Percentiles rank a stretch among this genome's conserved stretches.
These are phyloP conservation scores for Podila minutissima DNA, from an alignment of 192 early-diverging fungal genomes.

Conservation along the genomic window DNA sequence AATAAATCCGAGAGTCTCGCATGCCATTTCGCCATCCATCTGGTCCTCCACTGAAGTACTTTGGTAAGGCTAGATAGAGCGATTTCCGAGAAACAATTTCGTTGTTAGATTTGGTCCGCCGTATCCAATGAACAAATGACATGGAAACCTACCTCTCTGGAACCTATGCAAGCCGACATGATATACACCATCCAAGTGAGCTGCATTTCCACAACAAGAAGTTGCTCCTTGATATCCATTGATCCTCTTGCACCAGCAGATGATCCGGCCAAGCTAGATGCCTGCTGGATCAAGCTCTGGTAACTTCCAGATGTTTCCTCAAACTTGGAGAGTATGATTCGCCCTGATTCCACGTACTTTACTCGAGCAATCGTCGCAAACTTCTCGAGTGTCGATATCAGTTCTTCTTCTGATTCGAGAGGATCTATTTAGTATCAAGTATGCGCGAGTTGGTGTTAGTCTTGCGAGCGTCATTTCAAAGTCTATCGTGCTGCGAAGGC, in stretches of 20 bases:
- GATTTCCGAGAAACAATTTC: neutral
- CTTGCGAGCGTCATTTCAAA: neutral
- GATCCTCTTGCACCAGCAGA: slow-evolving; percentile 7
- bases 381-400: slow-evolving; percentile 74
- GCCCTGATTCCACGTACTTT: slow-evolving; percentile 69
- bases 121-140: neutral
- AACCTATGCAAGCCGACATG: slow-evolving; percentile 72
- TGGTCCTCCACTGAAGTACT: slow-evolving; percentile 81
- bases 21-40: slow-evolving; percentile 79
- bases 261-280: slow-evolving; percentile 13
- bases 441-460: no score
- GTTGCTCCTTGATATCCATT: slow-evolving; percentile 34
- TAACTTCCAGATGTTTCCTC: slow-evolving; percentile 17
- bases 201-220: slow-evolving; percentile 52
- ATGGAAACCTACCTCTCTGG: slow-evolving; percentile 57
- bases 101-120: neutral
- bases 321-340: slow-evolving; percentile 14
- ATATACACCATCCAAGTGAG: slow-evolving; percentile 87
- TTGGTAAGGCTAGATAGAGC: slow-evolving; percentile 58
- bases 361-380: slow-evolving; percentile 75
- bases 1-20: slow-evolving; percentile 74
- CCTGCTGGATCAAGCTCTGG: slow-evolving; percentile 23
- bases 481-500: no score
- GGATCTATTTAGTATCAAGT: slow-evolving; percentile 55
- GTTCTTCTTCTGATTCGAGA: slow-evolving; percentile 70